Conservation (phyloP, 495 filamentous ascomycete species). For the Xylaria acuta region DNA sequence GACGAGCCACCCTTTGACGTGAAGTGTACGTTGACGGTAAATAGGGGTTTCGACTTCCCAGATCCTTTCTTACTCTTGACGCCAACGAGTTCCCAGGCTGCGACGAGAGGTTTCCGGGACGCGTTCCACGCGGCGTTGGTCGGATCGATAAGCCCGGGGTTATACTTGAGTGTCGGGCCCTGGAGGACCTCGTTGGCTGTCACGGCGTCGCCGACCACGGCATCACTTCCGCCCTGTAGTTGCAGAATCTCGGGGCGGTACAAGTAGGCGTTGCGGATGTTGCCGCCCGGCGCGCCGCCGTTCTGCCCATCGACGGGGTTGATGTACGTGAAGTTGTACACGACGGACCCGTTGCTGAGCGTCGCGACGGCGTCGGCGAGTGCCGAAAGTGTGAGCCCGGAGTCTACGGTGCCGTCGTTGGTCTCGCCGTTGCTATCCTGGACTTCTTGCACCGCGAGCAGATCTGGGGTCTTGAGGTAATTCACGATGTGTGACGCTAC, state of each 20-base stretch:
- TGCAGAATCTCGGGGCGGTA: constrained; percentile 59
- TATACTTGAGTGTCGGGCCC: constrained; percentile 58
- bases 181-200: constrained; percentile 56
- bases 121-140: constrained; percentile 56
- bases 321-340: constrained; percentile 58
- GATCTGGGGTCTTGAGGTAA: constrained; percentile 57
- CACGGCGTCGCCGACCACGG: constrained; percentile 43
- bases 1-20: constrained; percentile 62
- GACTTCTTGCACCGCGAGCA: constrained; percentile 67
- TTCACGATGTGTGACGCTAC: constrained; percentile 63
- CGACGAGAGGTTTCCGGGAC: constrained; percentile 64
- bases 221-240: constrained; percentile 53
- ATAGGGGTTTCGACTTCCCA: constrained; percentile 46
- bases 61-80: constrained; percentile 35
- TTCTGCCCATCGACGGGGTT: constrained; percentile 55
- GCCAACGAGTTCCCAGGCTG: constrained; percentile 59
- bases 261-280: constrained; percentile 68
- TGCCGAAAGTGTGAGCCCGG: constrained; percentile 54
- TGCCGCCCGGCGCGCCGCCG: constrained; percentile 67
- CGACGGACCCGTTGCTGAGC: constrained; percentile 39
- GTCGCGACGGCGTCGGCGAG: constrained; percentile 50
- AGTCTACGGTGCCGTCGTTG: constrained; percentile 56
- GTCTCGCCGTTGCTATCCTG: constrained; percentile 64
- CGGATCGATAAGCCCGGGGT: constrained; percentile 66
- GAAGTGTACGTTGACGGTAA: constrained; percentile 68